Percentiles rank a stretch among this genome's conserved stretches.
phyloP scores from a whole-genome alignment of 345 rosid species.

The Boechera stricta region DNA sequence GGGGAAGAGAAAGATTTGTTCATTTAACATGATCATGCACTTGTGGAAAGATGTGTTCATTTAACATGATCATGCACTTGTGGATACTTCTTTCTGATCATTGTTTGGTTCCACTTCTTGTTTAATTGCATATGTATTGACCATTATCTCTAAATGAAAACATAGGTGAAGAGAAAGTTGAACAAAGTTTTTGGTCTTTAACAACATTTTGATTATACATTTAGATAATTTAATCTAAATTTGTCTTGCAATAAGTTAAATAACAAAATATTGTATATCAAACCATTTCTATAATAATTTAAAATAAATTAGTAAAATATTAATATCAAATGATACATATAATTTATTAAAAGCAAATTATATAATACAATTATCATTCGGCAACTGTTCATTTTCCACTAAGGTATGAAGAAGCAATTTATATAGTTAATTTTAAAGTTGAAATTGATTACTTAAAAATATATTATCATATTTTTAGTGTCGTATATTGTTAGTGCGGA shows the following conservation, averaged over 20 bases:
- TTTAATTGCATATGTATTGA: conserved; percentile 24
- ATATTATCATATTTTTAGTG: conserved; percentile 20
- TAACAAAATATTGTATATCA: no score
- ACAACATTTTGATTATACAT: not conserved
- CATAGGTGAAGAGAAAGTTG: conserved; percentile 1
- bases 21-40: conserved; percentile 11
- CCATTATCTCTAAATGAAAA: not conserved
- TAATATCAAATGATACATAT: not conserved
- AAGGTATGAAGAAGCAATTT: not conserved
- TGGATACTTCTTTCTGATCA: conserved; percentile 30
- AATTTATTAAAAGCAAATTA: not conserved
- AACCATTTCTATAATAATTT: not conserved
- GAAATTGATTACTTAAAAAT: conserved; percentile 7
- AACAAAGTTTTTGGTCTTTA: not conserved
- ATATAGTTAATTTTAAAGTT: not conserved
- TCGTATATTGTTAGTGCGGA: conserved; percentile 6
- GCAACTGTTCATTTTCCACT: not conserved
- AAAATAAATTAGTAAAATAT: not conserved
- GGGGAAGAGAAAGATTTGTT: conserved; percentile 27
- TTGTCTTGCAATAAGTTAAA: no score
- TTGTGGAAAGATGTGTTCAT: conserved; percentile 26
- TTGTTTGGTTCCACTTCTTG: conserved; percentile 29
- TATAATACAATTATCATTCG: not conserved
- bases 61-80: conserved; percentile 2
- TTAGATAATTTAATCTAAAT: not conserved